Percentiles rank a stretch among this genome's conserved stretches.
These are phyloP conservation scores for Gastrodia elata DNA, from an alignment of 106 monocot species.

Conservation along the genomic window DNA sequence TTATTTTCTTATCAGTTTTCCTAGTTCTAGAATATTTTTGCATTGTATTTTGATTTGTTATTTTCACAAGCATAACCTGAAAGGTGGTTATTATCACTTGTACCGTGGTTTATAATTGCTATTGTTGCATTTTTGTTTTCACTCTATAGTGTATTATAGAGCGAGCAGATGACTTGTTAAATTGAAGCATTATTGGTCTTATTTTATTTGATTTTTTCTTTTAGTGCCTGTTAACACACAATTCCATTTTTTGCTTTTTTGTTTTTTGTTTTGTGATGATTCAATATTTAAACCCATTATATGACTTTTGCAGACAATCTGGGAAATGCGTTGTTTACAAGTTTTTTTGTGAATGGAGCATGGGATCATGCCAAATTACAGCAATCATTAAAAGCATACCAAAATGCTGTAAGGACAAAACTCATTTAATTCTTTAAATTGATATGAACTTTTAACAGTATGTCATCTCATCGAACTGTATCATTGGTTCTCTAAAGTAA, in stretches of 20 bases:
- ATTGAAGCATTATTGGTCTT: not conserved
- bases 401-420: conserved; percentile 76
- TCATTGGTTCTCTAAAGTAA: conserved; percentile 4
- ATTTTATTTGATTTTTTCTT: not conserved
- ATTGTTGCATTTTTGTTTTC: not conserved
- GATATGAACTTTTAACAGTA: conserved; percentile 7
- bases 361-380: conserved; percentile 77
- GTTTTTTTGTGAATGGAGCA: conserved; percentile 76
- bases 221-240: not conserved
- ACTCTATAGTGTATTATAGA: not conserved
- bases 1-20: no score
- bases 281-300: not conserved
- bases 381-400: conserved; percentile 90
- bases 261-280: not conserved
- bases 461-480: not conserved
- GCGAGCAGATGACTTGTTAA: not conserved
- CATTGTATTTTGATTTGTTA: not conserved
- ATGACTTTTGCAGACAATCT: conserved; percentile 57
- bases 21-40: no score
- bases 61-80: not conserved
- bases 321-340: conserved; percentile 92
- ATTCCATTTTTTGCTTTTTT: not conserved
- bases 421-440: conserved; percentile 3
- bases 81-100: not conserved
- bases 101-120: not conserved